Conservation (phyloP, 306 rosid species). For the Rosa multiflora region DNA sequence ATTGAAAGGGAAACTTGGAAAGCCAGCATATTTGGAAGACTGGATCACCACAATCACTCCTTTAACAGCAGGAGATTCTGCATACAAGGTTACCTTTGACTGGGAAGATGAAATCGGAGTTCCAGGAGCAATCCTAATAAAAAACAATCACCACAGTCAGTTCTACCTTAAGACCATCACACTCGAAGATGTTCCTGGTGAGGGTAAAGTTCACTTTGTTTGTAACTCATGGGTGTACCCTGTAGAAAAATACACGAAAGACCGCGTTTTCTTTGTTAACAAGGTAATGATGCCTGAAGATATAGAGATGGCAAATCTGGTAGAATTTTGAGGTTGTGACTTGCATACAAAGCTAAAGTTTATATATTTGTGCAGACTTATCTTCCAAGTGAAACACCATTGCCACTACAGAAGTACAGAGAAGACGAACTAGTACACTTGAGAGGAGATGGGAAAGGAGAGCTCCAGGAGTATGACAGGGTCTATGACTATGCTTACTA, state of each 20-base stretch:
- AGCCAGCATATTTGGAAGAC: slow-evolving; percentile 54
- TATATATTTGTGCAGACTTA: slow-evolving; percentile 44
- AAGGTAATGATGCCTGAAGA: slow-evolving; percentile 38
- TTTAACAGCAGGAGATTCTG: slow-evolving; percentile 42
- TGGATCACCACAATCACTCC: slow-evolving; percentile 39
- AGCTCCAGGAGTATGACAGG: slow-evolving; percentile 71
- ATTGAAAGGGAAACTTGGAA: slow-evolving; percentile 51
- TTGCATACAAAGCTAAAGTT: background rate
- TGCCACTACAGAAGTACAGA: slow-evolving; percentile 45
- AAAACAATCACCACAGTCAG: slow-evolving; percentile 46
- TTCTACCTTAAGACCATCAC: slow-evolving; percentile 62
- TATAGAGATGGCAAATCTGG: background rate
- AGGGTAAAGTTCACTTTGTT: slow-evolving; percentile 42
- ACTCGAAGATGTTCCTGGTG: slow-evolving; percentile 47
- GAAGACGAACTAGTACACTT: slow-evolving; percentile 48
- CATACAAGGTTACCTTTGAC: slow-evolving; percentile 47
- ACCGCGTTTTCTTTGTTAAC: slow-evolving; percentile 64
- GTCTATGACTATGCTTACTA: slow-evolving; percentile 75
- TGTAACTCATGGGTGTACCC: slow-evolving; percentile 83
- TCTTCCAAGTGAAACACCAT: slow-evolving; percentile 71
- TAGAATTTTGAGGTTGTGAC: background rate
- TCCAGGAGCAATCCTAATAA: slow-evolving; percentile 61
- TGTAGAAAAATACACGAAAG: slow-evolving; percentile 9
- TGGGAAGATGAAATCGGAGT: slow-evolving; percentile 49
- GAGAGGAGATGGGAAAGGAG: slow-evolving; percentile 71